These are phyloP conservation scores for Neofusicoccum cordaticola DNA, from an alignment of 2,329 filamentous ascomycete genomes.

Conservation along the genomic window DNA sequence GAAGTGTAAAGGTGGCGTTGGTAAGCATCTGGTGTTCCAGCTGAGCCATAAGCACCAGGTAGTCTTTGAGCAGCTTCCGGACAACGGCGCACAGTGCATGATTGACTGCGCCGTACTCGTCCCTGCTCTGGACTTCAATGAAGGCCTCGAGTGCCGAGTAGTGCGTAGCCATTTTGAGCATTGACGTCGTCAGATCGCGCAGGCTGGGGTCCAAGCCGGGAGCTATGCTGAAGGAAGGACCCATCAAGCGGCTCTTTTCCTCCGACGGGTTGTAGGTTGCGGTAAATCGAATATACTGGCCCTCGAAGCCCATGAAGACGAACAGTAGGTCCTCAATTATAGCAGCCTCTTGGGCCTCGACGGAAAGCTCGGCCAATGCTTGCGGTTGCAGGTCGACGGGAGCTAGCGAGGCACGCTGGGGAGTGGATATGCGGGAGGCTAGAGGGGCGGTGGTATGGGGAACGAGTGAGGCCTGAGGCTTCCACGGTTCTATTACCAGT, in stretches of 20 bases:
- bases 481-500: slow-evolving; percentile 57
- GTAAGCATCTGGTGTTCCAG: slow-evolving; percentile 90
- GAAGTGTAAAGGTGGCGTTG: slow-evolving; percentile 83
- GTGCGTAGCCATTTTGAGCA: slow-evolving; percentile 92
- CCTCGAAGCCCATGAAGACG: slow-evolving; percentile 97
- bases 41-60: slow-evolving; percentile 87
- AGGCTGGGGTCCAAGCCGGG: slow-evolving; percentile 87
- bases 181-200: slow-evolving; percentile 79
- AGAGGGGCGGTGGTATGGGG: slow-evolving; percentile 69
- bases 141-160: slow-evolving; percentile 90
- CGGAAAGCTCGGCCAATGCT: slow-evolving; percentile 66
- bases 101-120: slow-evolving; percentile 91
- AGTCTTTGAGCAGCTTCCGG: slow-evolving; percentile 86
- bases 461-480: slow-evolving; percentile 72
- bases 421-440: slow-evolving; percentile 63
- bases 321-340: slow-evolving; percentile 90
- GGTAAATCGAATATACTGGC: slow-evolving; percentile 89
- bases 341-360: slow-evolving; percentile 80
- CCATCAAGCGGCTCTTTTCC: slow-evolving; percentile 82
- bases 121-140: slow-evolving; percentile 87
- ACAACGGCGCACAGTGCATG: slow-evolving; percentile 96
- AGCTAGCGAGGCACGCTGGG: slow-evolving; percentile 62
- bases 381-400: slow-evolving; percentile 67
- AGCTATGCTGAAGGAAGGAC: slow-evolving; percentile 75
- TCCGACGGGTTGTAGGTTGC: slow-evolving; percentile 78